phyloP scores from a whole-genome alignment of 2,329 filamentous ascomycete genomes.

The Corinectria fuckeliana region DNA sequence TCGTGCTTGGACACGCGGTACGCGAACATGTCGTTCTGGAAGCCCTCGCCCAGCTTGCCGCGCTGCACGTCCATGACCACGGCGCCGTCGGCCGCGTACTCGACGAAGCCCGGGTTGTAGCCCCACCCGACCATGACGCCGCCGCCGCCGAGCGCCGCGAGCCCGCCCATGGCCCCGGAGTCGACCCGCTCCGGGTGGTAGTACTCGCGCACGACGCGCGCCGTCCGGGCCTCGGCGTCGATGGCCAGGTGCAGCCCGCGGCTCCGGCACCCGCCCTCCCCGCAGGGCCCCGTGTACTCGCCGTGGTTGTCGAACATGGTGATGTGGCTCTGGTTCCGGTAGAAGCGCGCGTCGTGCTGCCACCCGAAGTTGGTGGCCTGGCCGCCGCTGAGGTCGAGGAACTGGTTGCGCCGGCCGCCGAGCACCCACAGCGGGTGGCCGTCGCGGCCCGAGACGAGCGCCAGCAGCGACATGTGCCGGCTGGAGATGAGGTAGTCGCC shows the following conservation, averaged over 20 bases:
- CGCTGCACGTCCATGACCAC: conserved; percentile 37
- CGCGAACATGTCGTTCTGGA: conserved; percentile 36
- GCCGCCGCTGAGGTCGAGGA: conserved; percentile 44
- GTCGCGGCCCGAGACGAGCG: conserved; percentile 39
- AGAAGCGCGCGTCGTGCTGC: conserved; percentile 48
- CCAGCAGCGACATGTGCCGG: conserved; percentile 41
- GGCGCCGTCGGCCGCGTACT: conserved; percentile 35
- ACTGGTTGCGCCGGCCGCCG: conserved; percentile 45
- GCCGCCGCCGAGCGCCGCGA: conserved; percentile 37
- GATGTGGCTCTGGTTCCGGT: conserved; percentile 39
- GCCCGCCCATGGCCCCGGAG: conserved; percentile 38
- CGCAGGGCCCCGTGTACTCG: conserved; percentile 40
- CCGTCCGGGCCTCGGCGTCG: conserved; percentile 39
- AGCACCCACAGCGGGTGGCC: conserved; percentile 46
- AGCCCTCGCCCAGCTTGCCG: conserved; percentile 30
- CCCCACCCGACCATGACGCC: conserved; percentile 40
- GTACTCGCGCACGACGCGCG: conserved; percentile 39
- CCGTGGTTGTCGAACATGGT: conserved; percentile 50
- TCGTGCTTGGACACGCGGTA: conserved; percentile 39
- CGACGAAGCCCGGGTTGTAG: conserved; percentile 38
- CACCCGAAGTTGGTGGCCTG: conserved; percentile 46
- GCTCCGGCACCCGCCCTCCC: conserved; percentile 34
- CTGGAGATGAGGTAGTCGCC: conserved; percentile 48
- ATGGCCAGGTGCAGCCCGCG: conserved; percentile 42
- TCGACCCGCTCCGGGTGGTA: conserved; percentile 36